Conservation (phyloP, 768 basidiomycete species). For the Nidularia sp. region DNA sequence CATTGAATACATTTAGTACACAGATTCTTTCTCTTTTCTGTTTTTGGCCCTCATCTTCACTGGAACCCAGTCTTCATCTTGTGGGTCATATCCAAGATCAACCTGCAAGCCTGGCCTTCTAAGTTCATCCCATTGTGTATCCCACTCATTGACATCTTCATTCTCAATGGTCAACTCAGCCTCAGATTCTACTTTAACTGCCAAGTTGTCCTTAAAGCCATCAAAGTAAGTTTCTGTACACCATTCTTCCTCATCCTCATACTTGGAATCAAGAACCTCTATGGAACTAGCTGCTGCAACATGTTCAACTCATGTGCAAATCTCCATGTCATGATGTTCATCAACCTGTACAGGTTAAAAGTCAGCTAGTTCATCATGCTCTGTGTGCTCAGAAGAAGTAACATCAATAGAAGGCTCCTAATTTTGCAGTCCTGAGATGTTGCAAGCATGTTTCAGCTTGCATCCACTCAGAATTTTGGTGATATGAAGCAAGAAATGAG, state of each 20-base stretch:
- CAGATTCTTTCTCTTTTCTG: not conserved
- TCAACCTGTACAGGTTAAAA: no score
- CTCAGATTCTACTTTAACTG: not conserved
- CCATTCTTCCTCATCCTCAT: not conserved
- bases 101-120: not conserved
- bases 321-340: no score
- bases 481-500: no score
- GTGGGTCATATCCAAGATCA: constrained; percentile 4
- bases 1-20: not conserved
- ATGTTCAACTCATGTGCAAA: no score
- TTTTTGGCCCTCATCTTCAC: constrained; percentile 1
- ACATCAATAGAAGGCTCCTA: no score
- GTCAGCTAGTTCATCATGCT: no score
- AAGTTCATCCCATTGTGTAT: not conserved
- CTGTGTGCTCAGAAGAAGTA: no score
- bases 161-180: not conserved
- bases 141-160: not conserved
- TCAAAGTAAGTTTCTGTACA: not conserved
- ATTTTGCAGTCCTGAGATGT: no score
- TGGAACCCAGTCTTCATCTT: constrained; percentile 5
- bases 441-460: no score
- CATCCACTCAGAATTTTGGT: no score
- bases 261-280: no score
- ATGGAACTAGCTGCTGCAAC: no score
- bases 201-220: not conserved